Conservation (phyloP, 2,329 filamentous ascomycete species). For the Diaporthe sp. region DNA sequence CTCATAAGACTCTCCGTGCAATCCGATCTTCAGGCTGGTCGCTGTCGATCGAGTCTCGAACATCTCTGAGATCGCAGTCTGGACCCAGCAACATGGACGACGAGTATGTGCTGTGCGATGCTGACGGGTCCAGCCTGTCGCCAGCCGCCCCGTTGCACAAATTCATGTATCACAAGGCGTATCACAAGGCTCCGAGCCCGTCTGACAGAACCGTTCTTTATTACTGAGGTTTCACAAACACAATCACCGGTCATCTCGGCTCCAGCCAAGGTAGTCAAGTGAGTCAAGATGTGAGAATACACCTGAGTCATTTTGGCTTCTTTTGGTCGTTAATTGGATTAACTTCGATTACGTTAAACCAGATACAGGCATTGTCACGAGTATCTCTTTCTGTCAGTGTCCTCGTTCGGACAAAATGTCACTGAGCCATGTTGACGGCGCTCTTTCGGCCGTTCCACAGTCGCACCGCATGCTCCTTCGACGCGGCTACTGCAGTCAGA, state of each 20-base stretch:
- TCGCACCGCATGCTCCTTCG: not conserved
- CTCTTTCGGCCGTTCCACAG: not conserved
- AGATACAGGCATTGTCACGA: not conserved
- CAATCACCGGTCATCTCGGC: not conserved
- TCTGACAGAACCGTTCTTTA: not conserved
- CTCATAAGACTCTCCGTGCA: not conserved
- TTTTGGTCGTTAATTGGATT: not conserved
- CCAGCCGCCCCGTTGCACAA: not conserved
- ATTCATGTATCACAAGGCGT: not conserved
- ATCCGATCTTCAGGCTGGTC: not conserved
- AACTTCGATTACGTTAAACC: not conserved
- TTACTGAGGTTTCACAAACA: not conserved
- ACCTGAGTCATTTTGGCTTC: not conserved
- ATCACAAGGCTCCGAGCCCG: conserved; percentile 7
- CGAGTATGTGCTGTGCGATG: not conserved
- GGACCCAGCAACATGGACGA: not conserved
- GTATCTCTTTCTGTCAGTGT: not conserved
- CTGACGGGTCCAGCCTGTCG: not conserved
- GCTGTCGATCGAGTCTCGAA: not conserved
- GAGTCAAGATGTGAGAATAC: not conserved
- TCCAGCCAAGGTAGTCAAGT: not conserved
- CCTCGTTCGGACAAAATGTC: not conserved
- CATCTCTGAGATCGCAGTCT: not conserved
- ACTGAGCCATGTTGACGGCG: not conserved
- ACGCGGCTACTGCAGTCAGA: not conserved